A percentile compares a stretch with the other conserved stretches of the same genome.
phyloP scores from a whole-genome alignment of 2,329 filamentous ascomycete species.

The Neopestalotiopsis rosae region DNA sequence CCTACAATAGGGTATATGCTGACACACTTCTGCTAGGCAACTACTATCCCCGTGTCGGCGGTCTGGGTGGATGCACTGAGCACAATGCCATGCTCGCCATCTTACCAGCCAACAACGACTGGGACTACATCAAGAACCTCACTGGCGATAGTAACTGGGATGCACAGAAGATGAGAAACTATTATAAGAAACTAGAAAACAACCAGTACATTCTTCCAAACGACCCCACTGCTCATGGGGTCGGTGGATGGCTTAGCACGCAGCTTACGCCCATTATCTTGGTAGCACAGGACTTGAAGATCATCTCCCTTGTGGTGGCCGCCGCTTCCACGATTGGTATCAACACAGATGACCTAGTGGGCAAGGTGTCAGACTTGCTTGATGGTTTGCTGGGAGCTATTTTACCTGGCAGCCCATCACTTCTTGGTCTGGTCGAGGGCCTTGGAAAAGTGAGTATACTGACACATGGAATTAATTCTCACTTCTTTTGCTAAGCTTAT shows the following conservation, averaged over 20 bases:
- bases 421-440: neutral
- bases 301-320: conserved; percentile 56
- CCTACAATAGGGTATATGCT: neutral
- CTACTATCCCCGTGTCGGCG: conserved; percentile 60
- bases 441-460: neutral
- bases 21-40: conserved; percentile 48
- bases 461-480: neutral
- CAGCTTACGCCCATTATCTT: conserved; percentile 55
- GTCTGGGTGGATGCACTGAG: conserved; percentile 61
- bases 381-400: conserved; percentile 25
- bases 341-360: conserved; percentile 34
- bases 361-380: conserved; percentile 48
- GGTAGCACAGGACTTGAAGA: conserved; percentile 56
- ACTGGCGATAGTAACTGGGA: conserved; percentile 63
- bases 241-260: conserved; percentile 60
- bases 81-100: conserved; percentile 61
- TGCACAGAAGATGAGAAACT: conserved; percentile 61
- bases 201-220: conserved; percentile 60
- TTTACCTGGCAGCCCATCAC: neutral
- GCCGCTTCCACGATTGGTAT: conserved; percentile 56
- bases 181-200: conserved; percentile 59
- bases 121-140: conserved; percentile 54
- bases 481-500: neutral
- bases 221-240: conserved; percentile 62
- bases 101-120: conserved; percentile 59